Conservation (phyloP, 225 moss, liverwort and hornwort species). For the Marchantia polymorpha region DNA sequence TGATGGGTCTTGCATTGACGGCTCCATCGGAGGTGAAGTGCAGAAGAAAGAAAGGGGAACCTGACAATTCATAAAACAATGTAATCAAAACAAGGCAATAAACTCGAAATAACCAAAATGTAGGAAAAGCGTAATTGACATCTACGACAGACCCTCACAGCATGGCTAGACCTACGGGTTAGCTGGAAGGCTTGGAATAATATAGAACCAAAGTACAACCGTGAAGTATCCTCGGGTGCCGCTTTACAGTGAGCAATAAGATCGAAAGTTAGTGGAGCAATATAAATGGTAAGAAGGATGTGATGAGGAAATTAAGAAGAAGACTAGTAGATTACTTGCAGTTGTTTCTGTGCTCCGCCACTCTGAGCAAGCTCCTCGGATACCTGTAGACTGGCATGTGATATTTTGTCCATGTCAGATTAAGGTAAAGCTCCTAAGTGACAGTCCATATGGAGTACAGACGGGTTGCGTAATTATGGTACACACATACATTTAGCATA, state of each 20-base stretch:
- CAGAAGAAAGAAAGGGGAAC: conserved; percentile 75
- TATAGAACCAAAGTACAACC: not conserved
- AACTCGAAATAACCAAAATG: not conserved
- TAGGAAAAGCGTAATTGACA: not conserved
- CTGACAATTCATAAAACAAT: conserved; percentile 36
- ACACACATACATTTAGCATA: conserved; percentile 14
- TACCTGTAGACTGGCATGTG: conserved; percentile 69
- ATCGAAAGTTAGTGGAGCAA: too few relatives aligned
- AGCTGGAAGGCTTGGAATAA: not conserved
- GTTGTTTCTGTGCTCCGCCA: conserved; percentile 79
- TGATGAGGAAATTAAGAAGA: too few relatives aligned
- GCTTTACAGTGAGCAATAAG: too few relatives aligned
- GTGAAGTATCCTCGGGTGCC: not conserved
- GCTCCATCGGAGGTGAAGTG: conserved; percentile 50
- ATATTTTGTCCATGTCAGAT: not conserved
- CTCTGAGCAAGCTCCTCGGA: conserved; percentile 79
- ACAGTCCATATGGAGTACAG: not conserved
- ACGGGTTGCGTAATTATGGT: not conserved
- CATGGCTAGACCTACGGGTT: not conserved
- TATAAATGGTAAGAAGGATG: too few relatives aligned
- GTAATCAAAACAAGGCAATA: conserved; percentile 4
- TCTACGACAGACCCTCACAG: not conserved
- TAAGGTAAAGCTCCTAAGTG: not conserved
- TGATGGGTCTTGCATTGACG: conserved; percentile 59
- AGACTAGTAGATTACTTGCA: conserved; percentile 63